Conservation (phyloP, 2,329 filamentous ascomycete species). For the Westerdykella sp. region DNA sequence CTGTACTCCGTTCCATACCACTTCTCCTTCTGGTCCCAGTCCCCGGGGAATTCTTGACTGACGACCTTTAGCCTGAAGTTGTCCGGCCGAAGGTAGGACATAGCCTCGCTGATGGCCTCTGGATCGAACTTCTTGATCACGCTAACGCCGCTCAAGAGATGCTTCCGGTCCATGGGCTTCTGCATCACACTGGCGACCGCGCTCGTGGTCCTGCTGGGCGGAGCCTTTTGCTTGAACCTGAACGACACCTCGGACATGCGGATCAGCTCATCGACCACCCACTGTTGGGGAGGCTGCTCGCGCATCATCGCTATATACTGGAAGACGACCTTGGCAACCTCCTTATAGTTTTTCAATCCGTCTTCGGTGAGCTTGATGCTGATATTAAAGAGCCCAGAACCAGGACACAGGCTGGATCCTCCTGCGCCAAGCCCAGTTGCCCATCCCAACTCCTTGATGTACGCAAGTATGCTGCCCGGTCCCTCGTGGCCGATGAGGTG, state of each 20-base stretch:
- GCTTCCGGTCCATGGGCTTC: conserved; percentile 76
- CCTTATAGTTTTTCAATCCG: conserved; percentile 72
- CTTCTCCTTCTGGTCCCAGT: conserved; percentile 83
- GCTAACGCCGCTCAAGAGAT: conserved; percentile 74
- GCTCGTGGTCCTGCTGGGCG: conserved; percentile 83
- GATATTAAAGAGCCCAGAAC: conserved; percentile 73
- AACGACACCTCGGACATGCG: conserved; percentile 89
- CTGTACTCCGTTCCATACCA: conserved; percentile 98
- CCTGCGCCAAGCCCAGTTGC: conserved; percentile 77
- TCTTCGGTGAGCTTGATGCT: conserved; percentile 77
- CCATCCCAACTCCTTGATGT: conserved; percentile 87
- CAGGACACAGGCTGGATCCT: conserved; percentile 68
- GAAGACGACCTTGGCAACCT: conserved; percentile 78
- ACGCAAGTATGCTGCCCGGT: conserved; percentile 83
- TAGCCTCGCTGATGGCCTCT: conserved; percentile 64
- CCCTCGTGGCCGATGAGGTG: conserved; percentile 91
- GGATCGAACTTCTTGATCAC: conserved; percentile 76
- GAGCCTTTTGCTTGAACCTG: conserved; percentile 88
- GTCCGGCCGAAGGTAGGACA: conserved; percentile 72
- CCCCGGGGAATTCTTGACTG: conserved; percentile 74
- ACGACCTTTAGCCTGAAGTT: conserved; percentile 83
- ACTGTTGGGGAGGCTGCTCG: conserved; percentile 74
- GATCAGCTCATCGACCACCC: conserved; percentile 92
- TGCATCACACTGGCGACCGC: conserved; percentile 84
- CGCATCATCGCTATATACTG: conserved; percentile 85